Evolutionary conservation across 306 rosid genomes (phyloP), one percentile per base, ranked within the genome.

Genomic region (Mucuna pruriens): DNA sequence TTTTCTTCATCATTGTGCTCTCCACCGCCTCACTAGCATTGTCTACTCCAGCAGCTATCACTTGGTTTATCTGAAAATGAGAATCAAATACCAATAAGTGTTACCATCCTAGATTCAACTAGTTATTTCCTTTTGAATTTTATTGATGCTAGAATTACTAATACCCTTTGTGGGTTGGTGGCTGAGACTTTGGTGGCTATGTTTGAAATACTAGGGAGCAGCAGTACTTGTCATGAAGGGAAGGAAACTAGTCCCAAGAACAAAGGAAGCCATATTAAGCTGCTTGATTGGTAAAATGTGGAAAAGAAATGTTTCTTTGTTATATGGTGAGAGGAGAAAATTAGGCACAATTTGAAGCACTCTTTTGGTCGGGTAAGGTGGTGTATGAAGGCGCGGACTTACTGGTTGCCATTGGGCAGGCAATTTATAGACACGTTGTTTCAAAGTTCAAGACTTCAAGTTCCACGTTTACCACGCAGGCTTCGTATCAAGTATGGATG

Each of bases 231-330:
- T 77, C 51, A 58, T 64, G 52, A 34, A 84, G 44, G 86, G 86
- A 70, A 76, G 39, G 61, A 87, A 85, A 61, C 19, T 68, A 54
- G 90, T 81, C 33, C 82, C 45, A n/a, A 85, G 87, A 60, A 73
- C 20, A 16, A 89, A 79, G 81, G 83, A 87, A 83, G 83, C 54
- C 90, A 87, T 86, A 26, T n/a, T 12, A 12, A 7, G 33, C 7
- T 26, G 20, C 26, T 77, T 44, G 25, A 1, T 16, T 44, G 40
- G 49, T 29, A 44, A 75, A 61, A 23, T 46, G 26, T 33, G 17
- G 19, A 16, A 36, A 63, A 65, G 63, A 58, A 25, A 29, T 52
- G 54, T 68, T 5, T 15, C 23, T 22, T 49, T 29, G 19, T 19
- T 20, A n/a, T 22, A 11, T 5, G 34, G 34, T 17, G 34, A 20